Conservation (phyloP, 108 stramenopile species). For the Parietichytrium sp. region DNA sequence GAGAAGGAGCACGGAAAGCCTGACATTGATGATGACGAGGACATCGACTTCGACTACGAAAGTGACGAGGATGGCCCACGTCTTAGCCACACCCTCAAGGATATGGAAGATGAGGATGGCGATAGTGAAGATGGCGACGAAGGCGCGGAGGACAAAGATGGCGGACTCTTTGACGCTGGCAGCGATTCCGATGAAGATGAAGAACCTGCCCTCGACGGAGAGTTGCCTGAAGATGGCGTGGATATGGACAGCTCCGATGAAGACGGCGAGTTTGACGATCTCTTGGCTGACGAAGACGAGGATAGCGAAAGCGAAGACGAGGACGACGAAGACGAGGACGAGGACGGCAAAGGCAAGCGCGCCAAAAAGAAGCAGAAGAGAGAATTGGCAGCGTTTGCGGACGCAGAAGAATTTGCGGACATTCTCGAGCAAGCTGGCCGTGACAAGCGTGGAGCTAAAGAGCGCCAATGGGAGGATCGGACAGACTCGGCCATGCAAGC, state of each 20-base stretch:
- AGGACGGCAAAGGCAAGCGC: neutral
- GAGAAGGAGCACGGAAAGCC: slow-evolving; percentile 60
- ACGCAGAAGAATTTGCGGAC: neutral
- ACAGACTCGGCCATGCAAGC: too few species aligned
- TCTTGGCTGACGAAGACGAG: neutral
- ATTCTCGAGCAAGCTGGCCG: neutral
- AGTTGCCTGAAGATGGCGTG: too few species aligned
- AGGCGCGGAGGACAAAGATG: slow-evolving; percentile 34
- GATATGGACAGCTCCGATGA: neutral
- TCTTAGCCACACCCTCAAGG: neutral
- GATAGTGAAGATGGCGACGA: slow-evolving; percentile 49
- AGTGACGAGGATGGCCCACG: slow-evolving; percentile 26
- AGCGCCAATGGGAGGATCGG: neutral
- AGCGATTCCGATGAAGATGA: slow-evolving; percentile 38
- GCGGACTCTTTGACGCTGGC: neutral
- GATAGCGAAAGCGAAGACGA: slow-evolving; percentile 35
- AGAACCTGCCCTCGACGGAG: slow-evolving; percentile 43
- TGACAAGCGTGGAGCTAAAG: neutral
- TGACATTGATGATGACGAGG: slow-evolving; percentile 72
- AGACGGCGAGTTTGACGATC: slow-evolving; percentile 10
- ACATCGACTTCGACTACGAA: slow-evolving; percentile 43
- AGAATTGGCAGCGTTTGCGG: neutral
- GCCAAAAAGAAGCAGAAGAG: neutral
- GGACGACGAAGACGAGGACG: slow-evolving; percentile 41
- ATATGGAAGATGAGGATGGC: slow-evolving; percentile 59